A percentile compares a stretch with the other conserved stretches of the same genome.
These are phyloP conservation scores for Salix dunnii DNA, from an alignment of 345 rosid species.

Conservation along the genomic window DNA sequence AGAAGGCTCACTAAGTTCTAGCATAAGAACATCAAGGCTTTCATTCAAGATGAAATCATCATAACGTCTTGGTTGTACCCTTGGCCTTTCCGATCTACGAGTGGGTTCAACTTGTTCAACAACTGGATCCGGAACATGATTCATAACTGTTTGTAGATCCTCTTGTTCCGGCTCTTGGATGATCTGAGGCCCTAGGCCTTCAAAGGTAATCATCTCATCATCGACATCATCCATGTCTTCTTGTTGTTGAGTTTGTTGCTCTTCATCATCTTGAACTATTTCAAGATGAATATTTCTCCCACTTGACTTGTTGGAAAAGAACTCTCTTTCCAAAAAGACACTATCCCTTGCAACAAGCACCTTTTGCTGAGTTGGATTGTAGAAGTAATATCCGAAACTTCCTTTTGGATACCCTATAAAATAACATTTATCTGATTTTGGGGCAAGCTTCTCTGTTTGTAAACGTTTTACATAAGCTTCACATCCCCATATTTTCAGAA, in stretches of 20 bases:
- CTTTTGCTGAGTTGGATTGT: not conserved
- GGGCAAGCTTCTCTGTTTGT: too few relatives aligned
- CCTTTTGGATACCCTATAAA: too few relatives aligned
- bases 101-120: not conserved
- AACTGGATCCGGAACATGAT: not conserved
- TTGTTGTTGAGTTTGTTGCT: not conserved
- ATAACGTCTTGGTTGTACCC: constrained; percentile 5
- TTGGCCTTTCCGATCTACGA: not conserved
- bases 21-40: not conserved
- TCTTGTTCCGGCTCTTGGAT: not conserved
- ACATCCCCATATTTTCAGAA: not conserved
- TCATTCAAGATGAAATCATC: not conserved
- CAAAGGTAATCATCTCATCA: too few relatives aligned
- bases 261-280: not conserved
- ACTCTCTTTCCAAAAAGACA: not conserved
- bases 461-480: not conserved
- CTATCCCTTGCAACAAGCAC: constrained; percentile 3
- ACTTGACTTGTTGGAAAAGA: not conserved
- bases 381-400: not conserved
- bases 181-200: not conserved
- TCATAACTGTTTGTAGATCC: not conserved
- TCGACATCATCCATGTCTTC: not conserved
- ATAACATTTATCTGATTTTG: too few relatives aligned
- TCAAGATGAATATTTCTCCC: constrained; percentile 2
- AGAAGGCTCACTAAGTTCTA: constrained; percentile 14